Percentiles rank a stretch among this genome's conserved stretches.
These are phyloP conservation scores for Trichoderma orchidacearum DNA, from an alignment of 495 filamentous ascomycete genomes.

Conservation along the genomic window DNA sequence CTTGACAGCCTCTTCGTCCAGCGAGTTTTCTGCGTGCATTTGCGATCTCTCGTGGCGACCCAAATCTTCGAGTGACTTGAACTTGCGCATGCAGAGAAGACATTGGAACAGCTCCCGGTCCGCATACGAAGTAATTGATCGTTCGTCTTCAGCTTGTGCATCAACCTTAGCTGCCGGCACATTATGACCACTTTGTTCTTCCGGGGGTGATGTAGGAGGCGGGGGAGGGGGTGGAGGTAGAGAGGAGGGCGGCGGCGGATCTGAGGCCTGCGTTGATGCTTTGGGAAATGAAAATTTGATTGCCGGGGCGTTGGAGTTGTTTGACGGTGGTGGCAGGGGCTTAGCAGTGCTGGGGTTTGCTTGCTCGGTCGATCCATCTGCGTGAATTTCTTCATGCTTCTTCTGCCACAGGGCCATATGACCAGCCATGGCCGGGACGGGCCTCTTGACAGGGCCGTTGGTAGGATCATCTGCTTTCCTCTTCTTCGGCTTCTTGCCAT, in stretches of 20 bases:
- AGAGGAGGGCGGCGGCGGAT: not conserved
- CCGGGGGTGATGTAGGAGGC: not conserved
- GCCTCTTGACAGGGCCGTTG: constrained; percentile 35
- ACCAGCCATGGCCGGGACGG: constrained; percentile 32
- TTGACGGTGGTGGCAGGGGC: not conserved
- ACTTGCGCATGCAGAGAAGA: constrained; percentile 17
- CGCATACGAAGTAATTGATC: constrained; percentile 11
- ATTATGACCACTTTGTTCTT: not conserved
- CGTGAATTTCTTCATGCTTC: constrained; percentile 73
- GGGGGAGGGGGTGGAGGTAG: not conserved
- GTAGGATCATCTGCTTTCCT: constrained; percentile 43
- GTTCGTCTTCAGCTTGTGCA: constrained; percentile 18
- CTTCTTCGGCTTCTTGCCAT: constrained; percentile 54
- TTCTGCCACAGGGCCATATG: constrained; percentile 85
- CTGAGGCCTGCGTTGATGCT: constrained; percentile 3
- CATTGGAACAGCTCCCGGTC: constrained; percentile 20
- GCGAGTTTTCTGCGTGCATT: constrained; percentile 13
- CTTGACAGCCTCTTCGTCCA: constrained; percentile 15
- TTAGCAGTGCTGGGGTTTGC: constrained; percentile 1
- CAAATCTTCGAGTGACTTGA: constrained; percentile 8
- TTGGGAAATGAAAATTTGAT: constrained; percentile 4
- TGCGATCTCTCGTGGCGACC: constrained; percentile 17
- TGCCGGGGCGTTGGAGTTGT: not conserved
- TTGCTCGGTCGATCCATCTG: constrained; percentile 19
- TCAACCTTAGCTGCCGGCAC: not conserved